Percentiles rank a stretch among this genome's conserved stretches.
Conservation (phyloP, 108 stramenopile genomes). For the Skeletonema grethae region DNA sequence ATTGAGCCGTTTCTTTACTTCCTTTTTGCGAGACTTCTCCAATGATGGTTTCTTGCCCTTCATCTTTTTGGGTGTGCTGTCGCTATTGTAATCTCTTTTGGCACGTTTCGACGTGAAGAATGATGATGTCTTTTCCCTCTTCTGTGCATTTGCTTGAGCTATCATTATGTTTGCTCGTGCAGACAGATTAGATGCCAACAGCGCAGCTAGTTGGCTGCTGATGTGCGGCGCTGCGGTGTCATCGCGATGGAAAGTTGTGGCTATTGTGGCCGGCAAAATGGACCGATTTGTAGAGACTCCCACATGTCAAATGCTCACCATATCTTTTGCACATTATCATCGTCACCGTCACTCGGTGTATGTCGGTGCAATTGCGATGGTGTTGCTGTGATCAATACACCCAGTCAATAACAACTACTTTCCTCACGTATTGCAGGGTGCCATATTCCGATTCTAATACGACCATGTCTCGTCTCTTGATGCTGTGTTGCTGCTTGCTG, state of each 20-base stretch:
- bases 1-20: conserved; percentile 46
- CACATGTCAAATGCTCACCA: too few species aligned
- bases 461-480: not conserved
- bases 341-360: too few species aligned
- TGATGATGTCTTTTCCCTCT: not conserved
- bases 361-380: too few species aligned
- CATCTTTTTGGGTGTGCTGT: not conserved
- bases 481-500: not conserved
- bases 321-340: too few species aligned
- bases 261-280: not conserved
- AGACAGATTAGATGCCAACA: not conserved
- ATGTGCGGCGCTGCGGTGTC: too few species aligned
- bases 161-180: not conserved
- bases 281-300: not conserved
- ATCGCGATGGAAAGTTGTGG: not conserved
- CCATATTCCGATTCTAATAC: not conserved
- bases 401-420: too few species aligned
- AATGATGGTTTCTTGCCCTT: conserved; percentile 28
- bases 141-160: not conserved
- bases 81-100: not conserved
- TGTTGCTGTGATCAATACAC: too few species aligned
- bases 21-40: conserved; percentile 41
- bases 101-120: not conserved
- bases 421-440: too few species aligned
- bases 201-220: too few species aligned